Base-by-base conservation (phyloP, 805 yeast genomes). In the Hanseniaspora hatyaiensis region DNA sequence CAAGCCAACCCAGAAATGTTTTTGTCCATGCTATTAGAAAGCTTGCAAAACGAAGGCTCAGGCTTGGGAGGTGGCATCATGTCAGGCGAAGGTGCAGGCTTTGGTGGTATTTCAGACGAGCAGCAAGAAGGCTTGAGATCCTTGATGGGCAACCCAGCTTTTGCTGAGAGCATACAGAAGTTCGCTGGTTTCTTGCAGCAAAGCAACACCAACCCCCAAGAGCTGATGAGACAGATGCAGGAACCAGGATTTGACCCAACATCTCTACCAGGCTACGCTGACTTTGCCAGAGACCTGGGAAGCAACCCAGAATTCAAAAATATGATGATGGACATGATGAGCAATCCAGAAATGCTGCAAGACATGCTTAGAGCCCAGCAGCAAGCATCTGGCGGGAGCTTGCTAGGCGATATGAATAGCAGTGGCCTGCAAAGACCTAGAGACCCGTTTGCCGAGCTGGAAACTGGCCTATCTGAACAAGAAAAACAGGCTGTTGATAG, bases 401-500 rank as follows among this genome's bases (percentile, higher is more conserved):
- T n/a, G n/a, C n/a, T n/a, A n/a, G n/a, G n/a, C n/a, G n/a, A n/a
- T n/a, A n/a, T n/a, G 34, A 59, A 49, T 13, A 66, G 62, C 20
- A 69, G 66, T 8, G 66, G 55, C 4, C 29, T 34, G 9, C 45
- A 33, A 22, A 47, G 20, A 24, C 65, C 59, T n/a, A 64, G 56
- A 2, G 67, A 56, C 34, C 65, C 62, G 32, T 67, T 63, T n/a
- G 67, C 59, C 32, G 71, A 60, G 30, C 71, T 64, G 33, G 76
- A 62, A 32, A 67, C 79, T 18, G 73, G 73, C 54, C 74, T 92
- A 50, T 75, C 95, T 6, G 78, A 75, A 49, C 92, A 79, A 56
- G 98, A 92, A 60, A 81, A 82, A 59, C 84, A 73, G 52, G 95
- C 97, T n/a, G 84, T 92, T 54, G 72, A 73, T 53, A 77, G 98